These are phyloP conservation scores for Paraphoma sp. DNA, from an alignment of 2,329 filamentous ascomycete genomes.

Conservation along the genomic window DNA sequence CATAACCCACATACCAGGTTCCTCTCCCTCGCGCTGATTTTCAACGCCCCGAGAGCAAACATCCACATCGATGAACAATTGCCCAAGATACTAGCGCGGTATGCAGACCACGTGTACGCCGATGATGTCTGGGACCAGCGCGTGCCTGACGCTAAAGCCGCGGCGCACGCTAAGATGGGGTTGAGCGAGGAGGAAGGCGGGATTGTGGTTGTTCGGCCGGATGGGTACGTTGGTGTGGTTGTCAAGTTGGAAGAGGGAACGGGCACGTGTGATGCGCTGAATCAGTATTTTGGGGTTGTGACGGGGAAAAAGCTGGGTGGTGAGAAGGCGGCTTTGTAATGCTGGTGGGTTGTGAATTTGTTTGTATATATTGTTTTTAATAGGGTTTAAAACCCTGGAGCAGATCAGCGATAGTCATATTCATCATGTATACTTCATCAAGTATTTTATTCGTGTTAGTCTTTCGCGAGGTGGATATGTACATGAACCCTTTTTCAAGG, in stretches of 20 bases:
- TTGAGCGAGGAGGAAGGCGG: constrained; percentile 75
- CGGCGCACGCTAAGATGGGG: constrained; percentile 88
- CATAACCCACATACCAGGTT: constrained; percentile 86
- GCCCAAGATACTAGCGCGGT: constrained; percentile 74
- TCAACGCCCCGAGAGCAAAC: constrained; percentile 70
- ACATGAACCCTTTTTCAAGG: no score
- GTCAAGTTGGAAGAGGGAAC: constrained; percentile 75
- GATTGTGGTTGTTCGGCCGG: constrained; percentile 82
- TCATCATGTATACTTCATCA: no score
- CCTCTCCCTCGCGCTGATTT: constrained; percentile 79
- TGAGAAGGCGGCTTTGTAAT: constrained; percentile 41
- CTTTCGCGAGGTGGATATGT: neutral
- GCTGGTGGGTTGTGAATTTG: neutral
- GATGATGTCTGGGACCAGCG: constrained; percentile 79
- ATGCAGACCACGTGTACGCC: constrained; percentile 83
- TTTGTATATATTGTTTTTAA: neutral
- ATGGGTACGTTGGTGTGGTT: constrained; percentile 84
- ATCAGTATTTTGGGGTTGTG: constrained; percentile 81
- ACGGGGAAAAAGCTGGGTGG: constrained; percentile 64
- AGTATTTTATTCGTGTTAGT: no score
- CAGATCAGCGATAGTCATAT: no score
- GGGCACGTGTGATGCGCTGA: constrained; percentile 82
- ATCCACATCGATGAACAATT: constrained; percentile 77
- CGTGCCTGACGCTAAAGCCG: constrained; percentile 72
- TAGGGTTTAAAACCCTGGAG: neutral